Conservation (phyloP, 305 asterid genomes). For the Fraxinus sp. region DNA sequence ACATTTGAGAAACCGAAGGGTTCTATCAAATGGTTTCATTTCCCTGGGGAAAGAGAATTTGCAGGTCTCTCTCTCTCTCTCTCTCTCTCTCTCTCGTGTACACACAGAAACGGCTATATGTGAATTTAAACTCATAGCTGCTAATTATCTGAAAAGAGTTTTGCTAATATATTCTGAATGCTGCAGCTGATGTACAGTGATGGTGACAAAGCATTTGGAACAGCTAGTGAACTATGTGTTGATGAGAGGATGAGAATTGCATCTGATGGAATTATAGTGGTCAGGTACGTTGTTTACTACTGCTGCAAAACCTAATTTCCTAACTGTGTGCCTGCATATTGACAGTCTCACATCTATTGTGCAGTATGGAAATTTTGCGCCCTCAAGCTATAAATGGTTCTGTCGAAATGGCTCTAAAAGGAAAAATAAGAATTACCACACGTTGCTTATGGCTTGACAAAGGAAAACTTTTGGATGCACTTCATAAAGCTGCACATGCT, state of each 20-base stretch:
- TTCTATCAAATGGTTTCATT: constrained; percentile 85
- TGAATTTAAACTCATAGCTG: constrained; percentile 9
- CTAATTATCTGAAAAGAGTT: constrained; percentile 23
- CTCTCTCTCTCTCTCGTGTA: constrained; percentile 26
- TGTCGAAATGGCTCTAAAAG: constrained; percentile 59
- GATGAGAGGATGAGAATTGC: constrained; percentile 93
- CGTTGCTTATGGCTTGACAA: constrained; percentile 99
- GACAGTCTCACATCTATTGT: constrained; percentile 22
- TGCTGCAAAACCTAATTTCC: constrained; percentile 20
- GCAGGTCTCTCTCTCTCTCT: constrained; percentile 52
- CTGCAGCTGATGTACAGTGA: constrained; percentile 96
- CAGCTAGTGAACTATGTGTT: constrained; percentile 80
- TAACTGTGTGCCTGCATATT: constrained; percentile 24
- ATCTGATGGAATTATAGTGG: constrained; percentile 90
- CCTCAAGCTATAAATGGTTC: constrained; percentile 55
- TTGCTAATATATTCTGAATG: constrained; percentile 33
- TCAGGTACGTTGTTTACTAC: constrained; percentile 50
- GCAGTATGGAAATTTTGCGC: constrained; percentile 95
- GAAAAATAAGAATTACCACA: constrained; percentile 93
- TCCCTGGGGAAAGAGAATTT: constrained; percentile 89
- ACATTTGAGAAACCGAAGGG: constrained; percentile 91
- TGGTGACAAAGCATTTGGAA: constrained; percentile 99
- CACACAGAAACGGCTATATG: not conserved
- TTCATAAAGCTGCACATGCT: constrained; percentile 96
- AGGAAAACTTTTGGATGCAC: constrained; percentile 95